phyloP scores from a whole-genome alignment of 495 filamentous ascomycete genomes.

The Lophiostoma macrostomum region DNA sequence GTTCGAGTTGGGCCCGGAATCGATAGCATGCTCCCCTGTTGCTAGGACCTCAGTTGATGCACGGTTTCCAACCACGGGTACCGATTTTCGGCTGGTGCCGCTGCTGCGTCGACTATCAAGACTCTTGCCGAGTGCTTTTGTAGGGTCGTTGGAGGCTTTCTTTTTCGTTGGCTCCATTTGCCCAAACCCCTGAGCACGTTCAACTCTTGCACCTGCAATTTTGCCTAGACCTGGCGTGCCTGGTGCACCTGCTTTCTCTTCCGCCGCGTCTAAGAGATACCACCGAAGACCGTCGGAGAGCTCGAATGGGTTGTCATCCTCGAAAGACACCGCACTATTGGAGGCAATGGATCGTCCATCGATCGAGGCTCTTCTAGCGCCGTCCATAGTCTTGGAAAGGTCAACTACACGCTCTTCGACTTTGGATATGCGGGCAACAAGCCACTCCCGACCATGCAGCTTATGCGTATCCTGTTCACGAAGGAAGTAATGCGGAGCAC shows the following conservation, averaged over 20 bases:
- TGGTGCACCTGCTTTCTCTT: constrained; percentile 94
- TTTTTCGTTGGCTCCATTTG: constrained; percentile 59
- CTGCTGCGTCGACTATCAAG: constrained; percentile 88
- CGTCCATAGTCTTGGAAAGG: constrained; percentile 69
- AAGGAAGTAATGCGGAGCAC: constrained; percentile 93
- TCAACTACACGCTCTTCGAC: constrained; percentile 94
- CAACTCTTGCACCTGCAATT: constrained; percentile 77
- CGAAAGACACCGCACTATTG: constrained; percentile 50
- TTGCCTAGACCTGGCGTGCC: constrained; percentile 83
- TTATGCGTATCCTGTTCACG: constrained; percentile 89
- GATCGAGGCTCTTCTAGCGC: constrained; percentile 46
- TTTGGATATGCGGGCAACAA: constrained; percentile 87
- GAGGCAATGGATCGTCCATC: constrained; percentile 48
- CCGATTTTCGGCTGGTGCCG: constrained; percentile 67
- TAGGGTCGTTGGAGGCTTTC: constrained; percentile 63
- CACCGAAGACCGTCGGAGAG: constrained; percentile 92
- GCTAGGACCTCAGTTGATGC: constrained; percentile 31
- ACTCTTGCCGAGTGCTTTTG: constrained; percentile 76
- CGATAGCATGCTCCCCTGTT: constrained; percentile 3
- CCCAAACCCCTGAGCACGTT: constrained; percentile 78
- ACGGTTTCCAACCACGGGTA: constrained; percentile 37
- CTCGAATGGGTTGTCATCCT: constrained; percentile 97
- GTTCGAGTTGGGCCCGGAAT: constrained; percentile 13
- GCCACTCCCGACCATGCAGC: constrained; percentile 79
- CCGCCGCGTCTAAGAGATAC: constrained; percentile 89